phyloP scores from a whole-genome alignment of 306 rosid genomes.

The Canavalia ensiformis region DNA sequence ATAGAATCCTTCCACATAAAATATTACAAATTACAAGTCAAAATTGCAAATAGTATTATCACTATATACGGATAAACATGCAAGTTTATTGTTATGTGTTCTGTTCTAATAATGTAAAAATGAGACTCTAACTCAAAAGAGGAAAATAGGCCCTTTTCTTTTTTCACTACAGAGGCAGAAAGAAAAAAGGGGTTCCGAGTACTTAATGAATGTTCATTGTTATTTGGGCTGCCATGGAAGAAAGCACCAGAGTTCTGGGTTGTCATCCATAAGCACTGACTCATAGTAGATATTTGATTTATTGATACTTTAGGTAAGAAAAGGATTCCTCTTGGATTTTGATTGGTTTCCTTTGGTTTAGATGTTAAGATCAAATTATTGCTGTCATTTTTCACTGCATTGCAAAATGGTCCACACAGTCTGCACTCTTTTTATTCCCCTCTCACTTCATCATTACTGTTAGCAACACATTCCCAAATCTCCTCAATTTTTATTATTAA shows the following conservation, averaged over 20 bases:
- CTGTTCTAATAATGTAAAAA: slow-evolving; percentile 25
- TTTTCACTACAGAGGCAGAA: slow-evolving; percentile 14
- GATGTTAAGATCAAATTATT: slow-evolving; percentile 46
- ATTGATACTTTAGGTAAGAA: slow-evolving; percentile 42
- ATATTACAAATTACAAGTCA: background rate
- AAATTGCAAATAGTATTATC: slow-evolving; percentile 12
- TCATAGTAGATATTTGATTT: slow-evolving; percentile 43
- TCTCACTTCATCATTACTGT: slow-evolving; percentile 65
- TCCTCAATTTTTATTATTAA: slow-evolving; percentile 43
- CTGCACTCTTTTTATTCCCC: slow-evolving; percentile 49
- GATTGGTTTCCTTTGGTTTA: slow-evolving; percentile 46
- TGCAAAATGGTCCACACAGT: slow-evolving; percentile 54
- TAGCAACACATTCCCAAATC: slow-evolving; percentile 57
- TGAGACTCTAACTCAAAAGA: slow-evolving; percentile 27
- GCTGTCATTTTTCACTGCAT: slow-evolving; percentile 46
- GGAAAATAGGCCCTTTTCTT: slow-evolving; percentile 23
- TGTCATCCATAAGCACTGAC: slow-evolving; percentile 56
- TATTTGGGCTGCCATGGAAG: slow-evolving; percentile 50
- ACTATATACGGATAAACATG: background rate
- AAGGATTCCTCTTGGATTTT: slow-evolving; percentile 50
- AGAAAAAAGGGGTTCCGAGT: slow-evolving; percentile 38
- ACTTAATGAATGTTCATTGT: slow-evolving; percentile 48
- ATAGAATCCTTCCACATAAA: background rate
- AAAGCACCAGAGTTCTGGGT: slow-evolving; percentile 44
- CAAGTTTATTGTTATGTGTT: slow-evolving; percentile 1